Evolutionary conservation across 768 basidiomycete species (phyloP), one percentile per base, ranked within the genome.

Genomic region (Tubosaeta brunneosetosa): DNA sequence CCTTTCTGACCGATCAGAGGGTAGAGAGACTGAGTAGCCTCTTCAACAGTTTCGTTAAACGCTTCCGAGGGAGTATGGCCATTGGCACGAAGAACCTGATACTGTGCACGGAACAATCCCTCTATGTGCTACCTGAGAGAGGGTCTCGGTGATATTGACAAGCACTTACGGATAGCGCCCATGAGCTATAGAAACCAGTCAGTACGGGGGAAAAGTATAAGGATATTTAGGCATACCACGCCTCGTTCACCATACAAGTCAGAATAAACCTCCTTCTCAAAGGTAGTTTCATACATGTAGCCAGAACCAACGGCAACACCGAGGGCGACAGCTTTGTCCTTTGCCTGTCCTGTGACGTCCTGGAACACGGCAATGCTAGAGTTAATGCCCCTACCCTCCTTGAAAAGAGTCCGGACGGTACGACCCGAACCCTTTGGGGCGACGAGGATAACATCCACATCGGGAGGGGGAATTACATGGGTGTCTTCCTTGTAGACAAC

Each of bases 1-100:
- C 93, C 94, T 70, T 97, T 88, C 66, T 87, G 81, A 60, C 95
- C 97, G 65, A 99, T 93, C 71, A 99, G 73, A 55, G 97, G 97
- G 79, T 91, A 97, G 58, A 99, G 84, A 36, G 93, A 95, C 69
- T 99, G 94, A 40, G 95, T 98, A n/a, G 97, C 97, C 77, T 98
- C 97, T 74, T 98, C 97, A 56, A 98, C 97, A 54, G 97, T 98
- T 80, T 99, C 97, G 74, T 99, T 98, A 85, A 99, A 98, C 45
- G 94, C 94, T 71, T 99, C 97, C 40, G 95, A 98, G 49, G 97
- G 97, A 4, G 84, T 77, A 81, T 99, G 97, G 51, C 94, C 94
- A 69, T 95, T 95, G 67, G 87, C 89, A 68, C 94, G 91, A 65
- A 97, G 89, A 53, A 95, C 88, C 80, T 94, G 85, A 83, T 98